Evolutionary conservation across 2,329 filamentous ascomycete species (phyloP), one percentile per base, ranked within the genome.

Genomic region (Pezicula rhizophila): DNA sequence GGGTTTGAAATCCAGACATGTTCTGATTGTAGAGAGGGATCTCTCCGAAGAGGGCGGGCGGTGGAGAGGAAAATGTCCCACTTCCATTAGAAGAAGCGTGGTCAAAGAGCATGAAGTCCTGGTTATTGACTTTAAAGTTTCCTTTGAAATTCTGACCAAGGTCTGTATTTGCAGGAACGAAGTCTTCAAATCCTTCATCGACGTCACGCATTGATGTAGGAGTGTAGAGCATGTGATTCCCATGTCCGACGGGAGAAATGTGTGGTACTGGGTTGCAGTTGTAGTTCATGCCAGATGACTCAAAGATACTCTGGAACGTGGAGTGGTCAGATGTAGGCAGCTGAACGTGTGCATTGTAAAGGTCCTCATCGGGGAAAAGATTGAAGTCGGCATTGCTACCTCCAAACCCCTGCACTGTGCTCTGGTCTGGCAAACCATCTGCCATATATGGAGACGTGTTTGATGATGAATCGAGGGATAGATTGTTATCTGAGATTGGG

Each of bases 191-290:
- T 3, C 59, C 61, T 48, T 89, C 84, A 52, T 89, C 85, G 23
- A 81, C 73, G 20, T 80, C 77, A 15, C 71, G 70, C 51, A 81
- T 66, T 0, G 82, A 83, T 38, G 75, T 75, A 42, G 85, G 82
- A 8, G 85, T 85, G 66, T 76, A 85, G 28, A 89, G 75, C 70
- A 87, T 86, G 1, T 81, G 70, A 51, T 85, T 82, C 33, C 78
- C 76, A 58, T 88, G 84, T 5, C 82, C 85, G 47, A 75, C 74
- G 8, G 85, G 84, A 3, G 85, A 89, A 52, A 89, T 77, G 52
- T 87, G 83, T 23, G 74, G 68, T 33, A 66, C 62, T 6, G 67
- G 57, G 34, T 61, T 55, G n/a, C 54, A 41, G 23, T 42, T 49
- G 39, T 55, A 57, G n/a, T 53, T 49, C 42, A 56, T 28, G 69